Evolutionary conservation across 2,329 filamentous ascomycete genomes (phyloP).

Genomic region (Eutypa lata): DNA sequence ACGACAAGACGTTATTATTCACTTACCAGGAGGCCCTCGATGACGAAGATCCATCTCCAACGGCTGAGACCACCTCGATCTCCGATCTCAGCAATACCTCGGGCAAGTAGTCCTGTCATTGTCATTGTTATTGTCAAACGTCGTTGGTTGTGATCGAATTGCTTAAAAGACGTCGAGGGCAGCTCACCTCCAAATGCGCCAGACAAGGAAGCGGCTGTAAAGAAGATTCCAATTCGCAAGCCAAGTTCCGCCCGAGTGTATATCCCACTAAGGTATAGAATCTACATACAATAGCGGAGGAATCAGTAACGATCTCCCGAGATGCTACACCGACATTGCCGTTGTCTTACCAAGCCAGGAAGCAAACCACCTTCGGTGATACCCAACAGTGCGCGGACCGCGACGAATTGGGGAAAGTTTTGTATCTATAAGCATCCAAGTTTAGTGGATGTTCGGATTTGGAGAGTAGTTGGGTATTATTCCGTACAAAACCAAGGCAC

Average conservation of each 20-base stretch:
- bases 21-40: slow-evolving; percentile 53
- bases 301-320: slow-evolving; percentile 1
- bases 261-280: slow-evolving; percentile 63
- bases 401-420: slow-evolving; percentile 55
- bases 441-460: not conserved
- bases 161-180: not conserved
- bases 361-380: slow-evolving; percentile 60
- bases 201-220: slow-evolving; percentile 63
- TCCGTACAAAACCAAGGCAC: slow-evolving; percentile 45
- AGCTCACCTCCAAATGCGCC: slow-evolving; percentile 57
- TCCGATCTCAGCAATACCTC: slow-evolving; percentile 59
- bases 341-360: slow-evolving; percentile 56
- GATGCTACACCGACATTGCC: not conserved
- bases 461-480: no score
- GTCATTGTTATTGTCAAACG: slow-evolving; percentile 8
- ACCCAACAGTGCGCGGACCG: slow-evolving; percentile 57
- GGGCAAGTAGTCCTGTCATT: slow-evolving; percentile 49
- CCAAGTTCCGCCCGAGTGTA: slow-evolving; percentile 60
- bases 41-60: slow-evolving; percentile 63
- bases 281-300: slow-evolving; percentile 32
- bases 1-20: no score
- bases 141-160: not conserved
- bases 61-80: slow-evolving; percentile 48
- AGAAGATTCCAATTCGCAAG: slow-evolving; percentile 64
- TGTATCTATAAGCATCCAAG: slow-evolving; percentile 29